These are phyloP conservation scores for Xylariaceae sp. DNA, from an alignment of 2,329 filamentous ascomycete species.

Conservation along the genomic window DNA sequence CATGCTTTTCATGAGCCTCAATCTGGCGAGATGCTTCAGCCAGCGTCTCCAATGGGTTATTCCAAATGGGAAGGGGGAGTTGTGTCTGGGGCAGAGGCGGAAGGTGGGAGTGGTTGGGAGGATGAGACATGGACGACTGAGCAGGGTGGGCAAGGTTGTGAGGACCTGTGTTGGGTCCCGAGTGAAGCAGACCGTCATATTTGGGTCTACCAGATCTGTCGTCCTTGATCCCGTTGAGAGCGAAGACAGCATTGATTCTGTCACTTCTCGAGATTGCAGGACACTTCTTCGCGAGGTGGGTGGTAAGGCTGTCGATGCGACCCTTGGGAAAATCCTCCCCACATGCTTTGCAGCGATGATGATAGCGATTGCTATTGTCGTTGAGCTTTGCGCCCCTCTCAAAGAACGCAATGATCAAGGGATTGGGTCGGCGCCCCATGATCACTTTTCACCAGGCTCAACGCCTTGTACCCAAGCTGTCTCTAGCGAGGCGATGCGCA, in stretches of 20 bases:
- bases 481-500: slow-evolving; percentile 1
- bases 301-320: slow-evolving; percentile 75
- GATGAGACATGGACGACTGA: slow-evolving; percentile 1
- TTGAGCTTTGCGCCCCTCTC: slow-evolving; percentile 79
- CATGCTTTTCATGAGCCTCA: slow-evolving; percentile 60
- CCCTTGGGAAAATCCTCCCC: slow-evolving; percentile 89
- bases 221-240: slow-evolving; percentile 66
- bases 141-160: slow-evolving; percentile 2
- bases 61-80: slow-evolving; percentile 49
- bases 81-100: slow-evolving; percentile 22
- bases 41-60: slow-evolving; percentile 75
- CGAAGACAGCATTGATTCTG: slow-evolving; percentile 68
- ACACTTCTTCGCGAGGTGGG: slow-evolving; percentile 83
- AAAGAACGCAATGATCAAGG: slow-evolving; percentile 84
- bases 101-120: not conserved
- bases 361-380: slow-evolving; percentile 87
- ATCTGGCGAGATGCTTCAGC: slow-evolving; percentile 84
- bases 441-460: slow-evolving; percentile 18
- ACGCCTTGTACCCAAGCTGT: too few species aligned
- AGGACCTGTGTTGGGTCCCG: slow-evolving; percentile 30
- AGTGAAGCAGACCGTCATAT: slow-evolving; percentile 23
- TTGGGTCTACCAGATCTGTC: slow-evolving; percentile 29
- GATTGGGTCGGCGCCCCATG: slow-evolving; percentile 83
- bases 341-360: slow-evolving; percentile 84
- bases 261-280: slow-evolving; percentile 72